A percentile compares a stretch with the other conserved stretches of the same genome.
These are phyloP conservation scores for Phytophthora pluvialis DNA, from an alignment of 352 stramenopile species.

Conservation along the genomic window DNA sequence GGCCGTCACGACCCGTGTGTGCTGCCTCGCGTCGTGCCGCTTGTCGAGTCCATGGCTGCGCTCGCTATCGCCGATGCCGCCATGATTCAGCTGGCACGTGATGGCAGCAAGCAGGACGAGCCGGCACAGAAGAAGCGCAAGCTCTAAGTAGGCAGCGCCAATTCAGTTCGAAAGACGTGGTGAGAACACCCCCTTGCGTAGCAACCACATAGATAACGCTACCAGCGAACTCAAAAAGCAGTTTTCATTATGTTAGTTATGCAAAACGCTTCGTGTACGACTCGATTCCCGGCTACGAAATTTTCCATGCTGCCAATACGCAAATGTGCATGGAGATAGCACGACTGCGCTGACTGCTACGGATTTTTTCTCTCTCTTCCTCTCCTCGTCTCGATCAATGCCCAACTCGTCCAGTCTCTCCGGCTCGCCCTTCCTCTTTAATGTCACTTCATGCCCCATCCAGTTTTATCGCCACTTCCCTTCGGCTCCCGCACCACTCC, in stretches of 20 bases:
- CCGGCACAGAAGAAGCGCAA: conserved; percentile 69
- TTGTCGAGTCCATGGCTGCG: conserved; percentile 98
- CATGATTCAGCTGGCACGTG: conserved; percentile 95
- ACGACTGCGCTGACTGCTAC: conserved; percentile 1
- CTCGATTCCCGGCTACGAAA: neutral
- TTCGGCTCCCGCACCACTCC: neutral
- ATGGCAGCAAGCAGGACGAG: conserved; percentile 67
- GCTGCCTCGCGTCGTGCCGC: conserved; percentile 95
- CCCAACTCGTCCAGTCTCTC: conserved; percentile 15
- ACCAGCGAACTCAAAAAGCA: conserved; percentile 28
- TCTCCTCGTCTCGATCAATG: conserved; percentile 17
- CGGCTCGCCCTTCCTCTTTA: neutral
- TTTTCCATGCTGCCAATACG: neutral
- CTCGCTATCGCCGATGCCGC: conserved; percentile 95
- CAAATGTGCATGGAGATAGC: conserved; percentile 1
- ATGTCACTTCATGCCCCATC: conserved; percentile 6
- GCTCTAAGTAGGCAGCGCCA: conserved; percentile 33
- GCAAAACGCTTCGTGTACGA: conserved; percentile 4
- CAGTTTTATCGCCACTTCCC: conserved; percentile 3
- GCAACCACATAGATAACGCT: conserved; percentile 37
- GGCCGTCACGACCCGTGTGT: conserved; percentile 99
- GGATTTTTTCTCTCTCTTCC: conserved; percentile 1
- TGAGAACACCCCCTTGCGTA: conserved; percentile 6
- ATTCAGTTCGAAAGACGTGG: conserved; percentile 2
- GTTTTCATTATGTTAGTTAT: conserved; percentile 37